Base-by-base conservation (phyloP, 2,329 filamentous ascomycete species). In the Reticulascus tulasneorum region DNA sequence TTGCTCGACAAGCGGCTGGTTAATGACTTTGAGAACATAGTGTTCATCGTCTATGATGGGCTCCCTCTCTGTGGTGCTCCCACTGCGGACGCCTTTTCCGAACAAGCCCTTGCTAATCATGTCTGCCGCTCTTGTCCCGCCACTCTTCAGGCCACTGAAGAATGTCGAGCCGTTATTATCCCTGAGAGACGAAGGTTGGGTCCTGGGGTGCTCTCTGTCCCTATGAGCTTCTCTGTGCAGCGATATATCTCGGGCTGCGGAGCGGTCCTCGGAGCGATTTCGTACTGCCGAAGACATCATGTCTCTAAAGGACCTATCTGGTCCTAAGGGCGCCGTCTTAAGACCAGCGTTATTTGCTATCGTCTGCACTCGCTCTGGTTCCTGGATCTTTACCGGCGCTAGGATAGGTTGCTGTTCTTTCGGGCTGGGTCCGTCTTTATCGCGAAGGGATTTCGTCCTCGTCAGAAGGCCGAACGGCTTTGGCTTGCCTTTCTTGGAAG, bases 1-100 rank as follows among this genome's bases (percentile, higher is more conserved):
- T 63, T 97, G 91, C 57, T 95, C 84, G 18, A 94, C 74, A 20
- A 97, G 67, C 2, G 89, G 88, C 32, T 86, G 69, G 52, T 93
- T 94, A 57, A 97, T 87, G 27, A 94, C 81, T 49, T 84, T 87
- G 52, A 89, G 73, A 36, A 84, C 74, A 52, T 96, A 95, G 51
- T 88, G 84, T 54, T 93, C 87, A 51, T 89, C 84, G 47, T 88
- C 87, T 10, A 88, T 64, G 3, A 75, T 60, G 5, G 71, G 65
- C 42, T 85, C 81, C 44, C 64, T 84, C 55, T 81, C 85, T 48
- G 62, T 75, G 23, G 81, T 77, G 47, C 79, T 85, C 54, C 84
- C 86, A 51, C 81, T 84, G 37, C 86, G 75, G 15, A 74, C 75
- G 47, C 82, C 73, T 60, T 93, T 93, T 41, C 85, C 85, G 53